These are phyloP conservation scores for Aspergillus sp. DNA, from an alignment of 2,329 filamentous ascomycete species.

Conservation along the genomic window DNA sequence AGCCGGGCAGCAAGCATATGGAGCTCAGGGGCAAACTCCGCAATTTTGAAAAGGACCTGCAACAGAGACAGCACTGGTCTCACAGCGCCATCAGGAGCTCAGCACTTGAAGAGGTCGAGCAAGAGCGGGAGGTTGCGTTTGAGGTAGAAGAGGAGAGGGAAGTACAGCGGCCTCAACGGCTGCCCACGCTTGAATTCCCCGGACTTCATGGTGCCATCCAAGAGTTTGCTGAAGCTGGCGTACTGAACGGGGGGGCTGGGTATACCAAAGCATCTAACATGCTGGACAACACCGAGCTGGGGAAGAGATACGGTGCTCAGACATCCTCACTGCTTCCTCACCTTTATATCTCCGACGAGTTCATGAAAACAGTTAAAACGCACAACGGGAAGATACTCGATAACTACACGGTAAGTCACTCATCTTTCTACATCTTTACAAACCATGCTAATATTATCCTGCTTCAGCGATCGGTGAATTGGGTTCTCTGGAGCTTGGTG, in stretches of 20 bases:
- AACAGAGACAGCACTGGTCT: conserved; percentile 22
- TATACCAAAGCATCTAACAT: conserved; percentile 3
- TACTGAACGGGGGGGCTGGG: neutral
- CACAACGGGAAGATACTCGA: conserved; percentile 3
- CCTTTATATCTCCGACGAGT: conserved; percentile 9
- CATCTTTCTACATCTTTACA: neutral
- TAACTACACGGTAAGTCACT: conserved; percentile 6
- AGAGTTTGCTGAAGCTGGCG: conserved; percentile 2
- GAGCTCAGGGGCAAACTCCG: conserved; percentile 21
- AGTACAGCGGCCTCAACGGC: conserved; percentile 41
- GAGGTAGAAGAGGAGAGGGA: conserved; percentile 52
- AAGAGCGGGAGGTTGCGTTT: conserved; percentile 51
- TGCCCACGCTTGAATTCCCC: conserved; percentile 34
- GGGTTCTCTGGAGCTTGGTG: conserved; percentile 50
- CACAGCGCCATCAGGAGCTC: conserved; percentile 41
- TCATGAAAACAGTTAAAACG: conserved; percentile 6
- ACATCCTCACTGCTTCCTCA: neutral
- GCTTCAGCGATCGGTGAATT: conserved; percentile 41
- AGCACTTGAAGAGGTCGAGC: conserved; percentile 51
- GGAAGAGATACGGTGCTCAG: conserved; percentile 4
- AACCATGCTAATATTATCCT: neutral
- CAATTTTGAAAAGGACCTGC: conserved; percentile 28
- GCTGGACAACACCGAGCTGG: conserved; percentile 6
- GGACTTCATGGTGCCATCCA: conserved; percentile 43
- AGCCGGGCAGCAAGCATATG: conserved; percentile 1